Conservation (phyloP, 192 early-diverging fungal genomes). For the Martensiomyces pterosporus region DNA sequence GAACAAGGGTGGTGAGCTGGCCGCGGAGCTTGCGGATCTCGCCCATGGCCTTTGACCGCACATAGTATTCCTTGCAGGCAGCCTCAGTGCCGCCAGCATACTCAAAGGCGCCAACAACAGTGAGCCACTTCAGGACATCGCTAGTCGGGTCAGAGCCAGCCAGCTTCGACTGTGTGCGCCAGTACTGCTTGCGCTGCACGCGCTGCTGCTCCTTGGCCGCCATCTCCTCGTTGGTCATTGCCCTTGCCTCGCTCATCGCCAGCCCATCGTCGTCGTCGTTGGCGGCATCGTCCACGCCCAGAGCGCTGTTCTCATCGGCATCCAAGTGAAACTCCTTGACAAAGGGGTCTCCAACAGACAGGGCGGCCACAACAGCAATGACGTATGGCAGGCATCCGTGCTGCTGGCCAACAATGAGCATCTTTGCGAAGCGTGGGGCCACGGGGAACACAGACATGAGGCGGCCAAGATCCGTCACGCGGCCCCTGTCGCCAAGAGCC, state of each 20-base stretch:
- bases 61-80: conserved; percentile 79
- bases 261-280: conserved; percentile 43
- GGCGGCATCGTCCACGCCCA: conserved; percentile 54
- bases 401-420: conserved; percentile 86
- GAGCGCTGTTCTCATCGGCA: conserved; percentile 28
- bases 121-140: conserved; percentile 82
- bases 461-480: conserved; percentile 78
- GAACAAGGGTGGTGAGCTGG: conserved; percentile 70
- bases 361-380: conserved; percentile 84
- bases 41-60: conserved; percentile 79
- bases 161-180: conserved; percentile 59
- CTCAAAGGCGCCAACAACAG: conserved; percentile 86
- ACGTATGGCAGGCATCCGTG: conserved; percentile 79
- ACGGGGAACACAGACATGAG: conserved; percentile 91
- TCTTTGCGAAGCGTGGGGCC: conserved; percentile 74
- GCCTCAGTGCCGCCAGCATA: conserved; percentile 58
- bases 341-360: conserved; percentile 94
- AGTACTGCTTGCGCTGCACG: conserved; percentile 62
- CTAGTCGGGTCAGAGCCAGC: conserved; percentile 65
- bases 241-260: conserved; percentile 52
- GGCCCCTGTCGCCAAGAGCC: conserved; percentile 62
- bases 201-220: conserved; percentile 58
- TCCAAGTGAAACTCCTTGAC: conserved; percentile 67
- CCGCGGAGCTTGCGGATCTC: conserved; percentile 74
- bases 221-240: conserved; percentile 57